Percentiles rank a stretch among this genome's conserved stretches.
These are phyloP conservation scores for Strigomonas galati DNA, from an alignment of 208 protist species.

Conservation along the genomic window DNA sequence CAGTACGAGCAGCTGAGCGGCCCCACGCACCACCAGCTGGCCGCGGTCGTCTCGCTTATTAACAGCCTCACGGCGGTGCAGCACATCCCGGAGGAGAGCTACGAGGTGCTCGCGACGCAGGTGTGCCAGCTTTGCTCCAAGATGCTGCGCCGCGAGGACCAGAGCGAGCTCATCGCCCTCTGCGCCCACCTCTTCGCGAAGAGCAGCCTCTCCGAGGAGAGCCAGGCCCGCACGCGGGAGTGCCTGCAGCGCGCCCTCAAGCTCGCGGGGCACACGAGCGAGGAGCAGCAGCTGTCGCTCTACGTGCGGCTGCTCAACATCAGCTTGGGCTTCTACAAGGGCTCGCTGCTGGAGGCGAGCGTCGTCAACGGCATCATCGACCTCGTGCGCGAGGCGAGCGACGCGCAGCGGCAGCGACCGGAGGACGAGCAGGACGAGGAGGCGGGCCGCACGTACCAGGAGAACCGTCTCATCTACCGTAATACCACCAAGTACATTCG, in stretches of 20 bases:
- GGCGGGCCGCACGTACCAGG: conserved; percentile 24
- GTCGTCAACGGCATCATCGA: conserved; percentile 58
- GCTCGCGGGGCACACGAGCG: conserved; percentile 85
- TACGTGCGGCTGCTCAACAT: conserved; percentile 96
- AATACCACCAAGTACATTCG: conserved; percentile 78
- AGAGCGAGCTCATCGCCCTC: conserved; percentile 78
- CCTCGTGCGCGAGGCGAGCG: conserved; percentile 45
- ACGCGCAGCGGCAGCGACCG: conserved; percentile 19
- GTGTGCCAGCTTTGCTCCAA: conserved; percentile 87
- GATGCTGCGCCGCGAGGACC: conserved; percentile 91
- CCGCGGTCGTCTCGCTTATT: conserved; percentile 75
- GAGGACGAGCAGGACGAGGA: conserved; percentile 6
- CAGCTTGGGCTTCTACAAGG: conserved; percentile 93
- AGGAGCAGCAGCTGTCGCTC: conserved; percentile 73
- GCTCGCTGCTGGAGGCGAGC: conserved; percentile 48
- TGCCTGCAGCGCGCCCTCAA: conserved; percentile 93
- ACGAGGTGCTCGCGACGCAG: conserved; percentile 90
- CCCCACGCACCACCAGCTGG: conserved; percentile 80
- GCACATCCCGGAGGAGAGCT: conserved; percentile 83
- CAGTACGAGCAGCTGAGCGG: conserved; percentile 94
- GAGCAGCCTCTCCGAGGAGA: conserved; percentile 46
- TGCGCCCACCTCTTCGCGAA: conserved; percentile 91
- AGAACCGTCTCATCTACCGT: conserved; percentile 42
- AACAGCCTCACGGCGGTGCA: conserved; percentile 44
- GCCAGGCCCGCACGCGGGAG: conserved; percentile 83